phyloP scores from a whole-genome alignment of 352 stramenopile genomes.

The Pythium monospermum region DNA sequence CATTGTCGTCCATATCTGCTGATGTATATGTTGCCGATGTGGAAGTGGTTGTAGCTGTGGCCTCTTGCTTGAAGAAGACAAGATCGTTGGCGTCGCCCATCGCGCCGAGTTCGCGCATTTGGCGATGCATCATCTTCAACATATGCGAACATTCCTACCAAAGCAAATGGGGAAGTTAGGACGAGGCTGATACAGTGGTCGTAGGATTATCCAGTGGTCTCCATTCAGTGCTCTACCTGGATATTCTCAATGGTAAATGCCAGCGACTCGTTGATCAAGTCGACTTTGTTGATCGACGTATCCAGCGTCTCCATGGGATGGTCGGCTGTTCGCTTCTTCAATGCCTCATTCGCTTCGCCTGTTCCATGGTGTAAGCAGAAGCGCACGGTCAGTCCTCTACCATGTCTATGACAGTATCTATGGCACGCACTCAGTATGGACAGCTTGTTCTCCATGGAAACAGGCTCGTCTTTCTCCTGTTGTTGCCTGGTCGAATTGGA shows the following conservation, averaged over 20 bases:
- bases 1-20: too few species aligned
- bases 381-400: too few species aligned
- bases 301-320: slow-evolving; percentile 34
- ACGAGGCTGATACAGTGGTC: too few species aligned
- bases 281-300: slow-evolving; percentile 58
- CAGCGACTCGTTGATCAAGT: slow-evolving; percentile 78
- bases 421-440: slow-evolving; percentile 24
- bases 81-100: slow-evolving; percentile 33
- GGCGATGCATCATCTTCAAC: slow-evolving; percentile 63
- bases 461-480: slow-evolving; percentile 18
- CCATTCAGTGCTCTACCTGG: too few species aligned
- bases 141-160: slow-evolving; percentile 56
- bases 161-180: too few species aligned
- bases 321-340: slow-evolving; percentile 30
- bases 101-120: slow-evolving; percentile 48
- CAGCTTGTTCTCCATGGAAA: slow-evolving; percentile 35
- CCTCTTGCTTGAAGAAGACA: slow-evolving; percentile 28
- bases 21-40: too few species aligned
- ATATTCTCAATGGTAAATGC: slow-evolving; percentile 80
- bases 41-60: too few species aligned
- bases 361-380: not conserved
- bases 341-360: slow-evolving; percentile 44
- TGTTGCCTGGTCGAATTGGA: slow-evolving; percentile 14
- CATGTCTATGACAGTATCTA: too few species aligned
- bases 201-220: too few species aligned